Base-by-base conservation (phyloP, 805 yeast species). In the Hanseniaspora nectarophila region DNA sequence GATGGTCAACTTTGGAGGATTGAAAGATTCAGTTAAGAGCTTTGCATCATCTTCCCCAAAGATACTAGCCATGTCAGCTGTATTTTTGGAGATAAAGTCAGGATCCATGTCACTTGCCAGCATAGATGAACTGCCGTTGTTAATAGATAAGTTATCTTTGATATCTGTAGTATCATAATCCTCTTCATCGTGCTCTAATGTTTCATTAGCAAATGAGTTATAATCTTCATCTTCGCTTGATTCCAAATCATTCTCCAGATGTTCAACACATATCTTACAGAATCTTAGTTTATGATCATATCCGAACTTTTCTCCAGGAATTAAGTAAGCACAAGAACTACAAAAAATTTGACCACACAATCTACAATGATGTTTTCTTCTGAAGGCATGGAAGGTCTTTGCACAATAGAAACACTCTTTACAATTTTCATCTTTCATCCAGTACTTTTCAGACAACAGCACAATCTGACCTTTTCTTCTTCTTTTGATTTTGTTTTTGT, bases 321-420 rank as follows among this genome's bases (percentile, higher is more conserved):
- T 68, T 60, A 87, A 75, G 2, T 76, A 68, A 0, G 96, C 86
- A 65, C 98, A 90, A 9, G 75, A 73, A 42, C 83, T 74, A 65
- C 98, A 90, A 62, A 89, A 90, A 45, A 90, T 89, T 64, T 89
- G 95, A 2, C 98, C 98, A 67, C 98, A 90, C 33, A 90, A 80
- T 51, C 98, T 71, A 62, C 98, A 90, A 66, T 90, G 98, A 63
- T 90, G 98, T 57, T 85, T 84, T 58, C 98, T 72, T 63, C 96
- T 70, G 67, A 88, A 89, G 0, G 97, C 83, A 0, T 84, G 77
- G 62, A 90, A 90, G 3, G 78, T 77, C 51, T 80, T 74, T 53
- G 83, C 85, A 65, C 97, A 90, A 15, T 82, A 74, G 54, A 87
- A 78, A 61, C 98, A 90, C 56, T 87, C 92, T 8, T 81, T 76